phyloP scores from a whole-genome alignment of 2,329 filamentous ascomycete species.

The Orbilia oligospora region DNA sequence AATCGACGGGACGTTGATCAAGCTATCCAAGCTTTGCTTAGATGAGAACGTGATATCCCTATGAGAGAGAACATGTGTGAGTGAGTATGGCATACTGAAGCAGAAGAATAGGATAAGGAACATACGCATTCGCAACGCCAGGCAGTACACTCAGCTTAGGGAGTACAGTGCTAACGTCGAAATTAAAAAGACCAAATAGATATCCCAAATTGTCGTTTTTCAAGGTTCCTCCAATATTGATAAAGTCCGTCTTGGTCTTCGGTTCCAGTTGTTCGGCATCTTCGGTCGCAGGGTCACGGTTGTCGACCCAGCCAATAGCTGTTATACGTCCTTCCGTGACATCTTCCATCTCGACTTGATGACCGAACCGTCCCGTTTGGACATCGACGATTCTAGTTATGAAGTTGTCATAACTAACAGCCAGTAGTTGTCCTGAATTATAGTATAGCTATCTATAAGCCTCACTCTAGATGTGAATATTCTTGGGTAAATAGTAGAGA shows the following conservation, averaged over 20 bases:
- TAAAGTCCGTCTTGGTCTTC: constrained; percentile 56
- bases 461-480: background rate
- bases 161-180: constrained; percentile 63
- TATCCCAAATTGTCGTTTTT: constrained; percentile 57
- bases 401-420: constrained; percentile 64
- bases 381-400: constrained; percentile 64
- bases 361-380: constrained; percentile 64
- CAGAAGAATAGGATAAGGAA: background rate
- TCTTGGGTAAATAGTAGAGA: background rate
- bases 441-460: background rate
- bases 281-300: constrained; percentile 55
- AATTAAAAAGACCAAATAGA: constrained; percentile 58
- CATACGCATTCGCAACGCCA: constrained; percentile 61
- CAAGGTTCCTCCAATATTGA: constrained; percentile 53
- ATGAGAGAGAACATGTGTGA: background rate
- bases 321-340: constrained; percentile 62
- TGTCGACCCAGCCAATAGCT: constrained; percentile 64
- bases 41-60: constrained; percentile 65
- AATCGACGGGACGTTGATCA: constrained; percentile 64
- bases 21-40: constrained; percentile 64
- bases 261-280: constrained; percentile 55
- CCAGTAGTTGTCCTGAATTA: constrained; percentile 63
- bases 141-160: constrained; percentile 64
- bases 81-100: background rate
- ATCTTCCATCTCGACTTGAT: constrained; percentile 63